These are phyloP conservation scores for Nitzschia inconspicua DNA, from an alignment of 108 stramenopile genomes.

Conservation along the genomic window DNA sequence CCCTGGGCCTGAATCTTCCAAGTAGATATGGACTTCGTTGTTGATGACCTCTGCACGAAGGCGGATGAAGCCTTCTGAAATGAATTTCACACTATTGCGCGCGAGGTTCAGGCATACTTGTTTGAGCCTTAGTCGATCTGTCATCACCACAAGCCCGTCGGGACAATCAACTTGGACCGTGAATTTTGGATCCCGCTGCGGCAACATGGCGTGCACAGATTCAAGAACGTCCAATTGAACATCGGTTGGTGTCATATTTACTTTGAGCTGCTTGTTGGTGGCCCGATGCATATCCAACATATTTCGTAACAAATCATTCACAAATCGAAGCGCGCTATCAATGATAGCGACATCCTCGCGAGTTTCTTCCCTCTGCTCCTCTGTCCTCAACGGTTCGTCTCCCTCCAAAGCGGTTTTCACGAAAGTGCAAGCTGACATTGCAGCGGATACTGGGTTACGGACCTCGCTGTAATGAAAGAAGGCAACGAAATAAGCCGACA, in stretches of 20 bases:
- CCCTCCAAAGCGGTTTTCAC: slow-evolving; percentile 13
- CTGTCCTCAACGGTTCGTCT: slow-evolving; percentile 1
- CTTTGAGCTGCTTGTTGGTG: slow-evolving; percentile 16
- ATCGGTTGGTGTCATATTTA: slow-evolving; percentile 16
- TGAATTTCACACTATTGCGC: slow-evolving; percentile 29
- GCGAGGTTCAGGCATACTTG: slow-evolving; percentile 43
- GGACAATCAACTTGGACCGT: slow-evolving; percentile 29
- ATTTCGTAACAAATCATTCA: slow-evolving; percentile 28
- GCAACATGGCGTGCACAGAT: slow-evolving; percentile 32
- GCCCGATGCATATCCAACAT: slow-evolving; percentile 41
- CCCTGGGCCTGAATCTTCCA: slow-evolving; percentile 37
- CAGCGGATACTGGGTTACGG: slow-evolving; percentile 31
- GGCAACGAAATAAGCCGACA: too few species aligned
- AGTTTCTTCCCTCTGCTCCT: not conserved
- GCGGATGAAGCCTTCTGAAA: slow-evolving; percentile 34
- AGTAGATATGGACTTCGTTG: slow-evolving; percentile 9
- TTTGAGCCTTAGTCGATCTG: slow-evolving; percentile 32
- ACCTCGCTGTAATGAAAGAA: too few species aligned
- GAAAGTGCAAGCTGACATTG: slow-evolving; percentile 30
- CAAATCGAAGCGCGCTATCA: slow-evolving; percentile 25
- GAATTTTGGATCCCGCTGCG: slow-evolving; percentile 10
- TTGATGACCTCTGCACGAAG: slow-evolving; percentile 20
- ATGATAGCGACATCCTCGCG: slow-evolving; percentile 22
- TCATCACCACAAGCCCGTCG: slow-evolving; percentile 6
- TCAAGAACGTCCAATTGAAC: slow-evolving; percentile 30